These are phyloP conservation scores for Harringtonia aguacate DNA, from an alignment of 2,329 filamentous ascomycete genomes.

Conservation along the genomic window DNA sequence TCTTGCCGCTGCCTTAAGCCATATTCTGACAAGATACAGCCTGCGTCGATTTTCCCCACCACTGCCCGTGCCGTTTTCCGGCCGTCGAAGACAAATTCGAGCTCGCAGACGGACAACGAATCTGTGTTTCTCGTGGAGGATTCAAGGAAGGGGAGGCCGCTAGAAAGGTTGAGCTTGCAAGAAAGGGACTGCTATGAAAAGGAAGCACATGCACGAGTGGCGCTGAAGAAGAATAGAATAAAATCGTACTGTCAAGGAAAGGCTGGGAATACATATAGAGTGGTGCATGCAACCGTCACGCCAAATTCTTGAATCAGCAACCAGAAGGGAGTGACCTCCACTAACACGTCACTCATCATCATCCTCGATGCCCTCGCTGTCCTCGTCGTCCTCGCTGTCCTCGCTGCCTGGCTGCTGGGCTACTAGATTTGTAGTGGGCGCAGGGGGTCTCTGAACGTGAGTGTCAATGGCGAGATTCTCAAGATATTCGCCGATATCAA, in stretches of 20 bases:
- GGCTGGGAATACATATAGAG: too few species aligned
- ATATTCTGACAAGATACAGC: conserved; percentile 29
- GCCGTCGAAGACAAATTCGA: conserved; percentile 69
- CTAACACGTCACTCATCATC: not conserved
- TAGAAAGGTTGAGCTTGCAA: conserved; percentile 67
- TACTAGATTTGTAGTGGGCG: not conserved
- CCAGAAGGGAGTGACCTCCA: too few species aligned
- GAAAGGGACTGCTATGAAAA: conserved; percentile 55
- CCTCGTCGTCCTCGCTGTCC: not conserved
- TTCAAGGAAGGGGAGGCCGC: conserved; percentile 61
- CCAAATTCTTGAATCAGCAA: not conserved
- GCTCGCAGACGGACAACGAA: conserved; percentile 56
- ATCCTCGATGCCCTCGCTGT: not conserved
- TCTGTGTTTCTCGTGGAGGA: conserved; percentile 67
- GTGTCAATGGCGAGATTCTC: not conserved
- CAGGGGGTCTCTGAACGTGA: not conserved
- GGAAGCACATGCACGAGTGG: too few species aligned
- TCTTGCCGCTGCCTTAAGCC: not conserved
- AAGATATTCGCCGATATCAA: not conserved
- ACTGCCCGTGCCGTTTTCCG: conserved; percentile 86
- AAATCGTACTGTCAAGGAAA: too few species aligned
- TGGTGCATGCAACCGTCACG: too few species aligned
- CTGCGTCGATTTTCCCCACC: conserved; percentile 92
- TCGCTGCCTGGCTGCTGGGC: not conserved
- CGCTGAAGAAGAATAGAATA: too few species aligned